Evolutionary conservation across 768 basidiomycete genomes (phyloP), one percentile per base, ranked within the genome.

Genomic region (Sarcodon sp.): DNA sequence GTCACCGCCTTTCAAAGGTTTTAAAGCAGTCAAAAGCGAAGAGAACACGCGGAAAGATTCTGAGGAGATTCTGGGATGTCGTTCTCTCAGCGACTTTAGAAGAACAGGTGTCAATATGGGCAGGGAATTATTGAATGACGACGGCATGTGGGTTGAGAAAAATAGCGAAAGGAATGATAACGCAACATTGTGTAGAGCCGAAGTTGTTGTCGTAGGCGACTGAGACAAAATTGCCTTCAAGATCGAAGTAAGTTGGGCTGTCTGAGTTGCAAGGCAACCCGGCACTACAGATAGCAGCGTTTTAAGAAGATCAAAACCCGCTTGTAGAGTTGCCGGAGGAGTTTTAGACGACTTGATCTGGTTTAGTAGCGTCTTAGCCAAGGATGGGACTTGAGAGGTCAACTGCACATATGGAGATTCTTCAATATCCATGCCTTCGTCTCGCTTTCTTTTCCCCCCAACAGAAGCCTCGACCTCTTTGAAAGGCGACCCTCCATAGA

Each of bases 1-100:
- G 12, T 79, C 76, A 6, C 63, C 66, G 48, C 69, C 59, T 53
- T 77, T 78, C 43, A 85, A 62, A 1, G 89, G 89, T 44, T 83
- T 80, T 35, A 85, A 66, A 2, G 86, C 74, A 52, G 76, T 80
- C 32, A 96, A 71, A 6, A 99, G 68, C 1, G 90, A 73, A 2
- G 90, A 89, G 56, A 89, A 90, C 1, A 83, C 85, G 35, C 79
- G 77, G 73, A 98, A 91, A 0, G 90, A 76, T 57, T 93, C 90
- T 2, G 90, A 81, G 5, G 80, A 83, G 51, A 97, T 77, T 51
- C 90, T 82, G 34, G 93, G 93, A 59, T 92, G 87, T 54, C 83
- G 81, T 62, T 98, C 92, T 15, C 68, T 66, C 43, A 88, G 69
- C 8, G 82, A 78, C 48, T 77, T 78, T 37, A 92, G 74, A 35